Percentiles rank a stretch among this genome's conserved stretches.
Evolutionary conservation across 73 alveolate genomes (phyloP).

Genomic region (Paramecium bursaria): DNA sequence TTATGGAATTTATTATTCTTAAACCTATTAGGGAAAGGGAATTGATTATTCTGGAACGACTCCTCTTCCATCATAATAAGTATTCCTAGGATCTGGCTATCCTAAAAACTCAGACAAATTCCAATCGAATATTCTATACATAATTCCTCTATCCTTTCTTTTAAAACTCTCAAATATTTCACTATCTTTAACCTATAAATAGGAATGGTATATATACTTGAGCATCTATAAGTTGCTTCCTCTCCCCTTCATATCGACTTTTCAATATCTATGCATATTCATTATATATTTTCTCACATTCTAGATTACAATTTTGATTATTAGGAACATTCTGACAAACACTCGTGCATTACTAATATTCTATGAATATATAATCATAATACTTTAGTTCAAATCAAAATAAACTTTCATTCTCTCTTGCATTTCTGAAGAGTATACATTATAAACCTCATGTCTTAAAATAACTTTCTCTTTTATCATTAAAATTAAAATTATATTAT

Average conservation of each 20-base stretch:
- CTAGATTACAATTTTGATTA: neutral
- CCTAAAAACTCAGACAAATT: constrained; percentile 49
- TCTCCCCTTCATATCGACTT: constrained; percentile 43
- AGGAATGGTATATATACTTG: neutral
- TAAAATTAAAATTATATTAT: neutral
- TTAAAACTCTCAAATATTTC: constrained; percentile 19
- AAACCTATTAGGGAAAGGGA: too few species aligned
- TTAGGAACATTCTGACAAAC: constrained; percentile 1
- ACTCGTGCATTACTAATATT: constrained; percentile 22
- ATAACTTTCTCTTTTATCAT: constrained; percentile 56
- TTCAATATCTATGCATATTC: neutral
- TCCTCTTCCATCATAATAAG: too few species aligned
- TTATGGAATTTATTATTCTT: too few species aligned
- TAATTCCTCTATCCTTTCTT: constrained; percentile 53
- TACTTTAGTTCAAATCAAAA: constrained; percentile 44
- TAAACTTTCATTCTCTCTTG: constrained; percentile 55
- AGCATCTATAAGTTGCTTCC: constrained; percentile 35
- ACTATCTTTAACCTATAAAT: constrained; percentile 1
- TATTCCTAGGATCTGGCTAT: too few species aligned
- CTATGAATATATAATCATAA: neutral
- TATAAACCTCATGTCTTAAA: constrained; percentile 47
- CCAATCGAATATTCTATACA: constrained; percentile 16
- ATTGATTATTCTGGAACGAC: too few species aligned
- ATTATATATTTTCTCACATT: constrained; percentile 30
- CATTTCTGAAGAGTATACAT: constrained; percentile 54